Evolutionary conservation across 2,329 filamentous ascomycete species (phyloP), one percentile per base, ranked within the genome.

Genomic region (Ophiostoma populinum): DNA sequence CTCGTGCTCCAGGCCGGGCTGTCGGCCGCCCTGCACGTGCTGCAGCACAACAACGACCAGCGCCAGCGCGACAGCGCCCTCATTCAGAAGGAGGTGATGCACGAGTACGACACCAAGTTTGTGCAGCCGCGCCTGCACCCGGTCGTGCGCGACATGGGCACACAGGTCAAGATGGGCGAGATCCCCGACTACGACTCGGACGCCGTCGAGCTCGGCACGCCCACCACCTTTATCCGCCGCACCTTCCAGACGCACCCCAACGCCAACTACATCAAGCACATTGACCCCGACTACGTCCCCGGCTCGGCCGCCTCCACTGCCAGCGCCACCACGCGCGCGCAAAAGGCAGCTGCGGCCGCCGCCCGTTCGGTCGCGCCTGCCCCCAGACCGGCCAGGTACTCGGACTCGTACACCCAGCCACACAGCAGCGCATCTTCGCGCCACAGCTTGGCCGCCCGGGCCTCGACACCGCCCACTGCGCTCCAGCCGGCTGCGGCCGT

Each of bases 31-130:
- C 67, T 95, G 43, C 66, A 74, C 35, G 61, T 82, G 20, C 60
- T 95, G 33, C 75, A 79, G 40, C 67, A 66, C 2, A 73, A 66
- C 22, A 95, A 87, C 55, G 66, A 70, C 4, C 86, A 87, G 51
- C 86, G 95, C 52, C 72, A 71, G 41, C 92, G 85, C 51, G 90
- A 98, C 53, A 72, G 71, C 2, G 66, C 75, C 2, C 67, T 94
- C 31, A 79, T 98, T 39, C 83, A 92, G 46, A 83, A 79, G 46
- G 81, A 95, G 55, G 87, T 95, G 5, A 66, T 95, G 56, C 77
- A 85, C 51, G 90, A 98, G 56, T 98, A 98, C 51, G 83, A 95
- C 51, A 81, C 74, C 46, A 98, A 98, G 58, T 94, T 79, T 49
- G 90, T 98, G 1, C 83, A 92, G 49, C 90, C 90, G 2, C 69